phyloP scores from a whole-genome alignment of 1,284 basidiomycete species.

The Boletus sp. region DNA sequence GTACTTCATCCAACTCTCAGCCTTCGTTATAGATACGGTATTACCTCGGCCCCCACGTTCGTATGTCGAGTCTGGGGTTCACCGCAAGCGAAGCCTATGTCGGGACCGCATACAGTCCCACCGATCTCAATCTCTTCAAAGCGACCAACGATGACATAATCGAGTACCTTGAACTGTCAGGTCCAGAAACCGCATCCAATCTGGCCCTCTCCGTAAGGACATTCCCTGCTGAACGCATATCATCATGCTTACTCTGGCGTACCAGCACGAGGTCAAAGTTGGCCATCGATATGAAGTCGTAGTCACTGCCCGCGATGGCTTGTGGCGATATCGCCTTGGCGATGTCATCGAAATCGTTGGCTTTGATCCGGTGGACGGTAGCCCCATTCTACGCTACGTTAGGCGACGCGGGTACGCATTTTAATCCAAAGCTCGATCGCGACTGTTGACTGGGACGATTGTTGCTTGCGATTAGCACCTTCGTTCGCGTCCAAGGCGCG shows the following conservation, averaged over 20 bases:
- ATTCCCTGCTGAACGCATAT: neutral
- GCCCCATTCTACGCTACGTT: constrained; percentile 22
- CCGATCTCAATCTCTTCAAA: constrained; percentile 18
- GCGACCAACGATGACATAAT: constrained; percentile 16
- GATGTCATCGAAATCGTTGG: constrained; percentile 23
- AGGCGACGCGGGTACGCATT: constrained; percentile 18
- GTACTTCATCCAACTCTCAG: neutral
- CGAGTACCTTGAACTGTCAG: constrained; percentile 18
- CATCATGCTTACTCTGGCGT: neutral
- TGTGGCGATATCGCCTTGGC: constrained; percentile 27
- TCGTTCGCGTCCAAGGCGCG: constrained; percentile 3
- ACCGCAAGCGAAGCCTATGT: constrained; percentile 22
- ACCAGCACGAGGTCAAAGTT: constrained; percentile 18
- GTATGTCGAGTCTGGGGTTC: constrained; percentile 18
- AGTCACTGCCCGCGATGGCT: constrained; percentile 21
- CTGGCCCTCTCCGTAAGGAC: constrained; percentile 15
- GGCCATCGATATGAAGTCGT: constrained; percentile 23
- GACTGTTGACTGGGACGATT: neutral
- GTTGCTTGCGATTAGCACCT: constrained; percentile 4
- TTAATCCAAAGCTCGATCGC: neutral
- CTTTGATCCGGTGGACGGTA: constrained; percentile 19
- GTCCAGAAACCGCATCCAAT: constrained; percentile 13
- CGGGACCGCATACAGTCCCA: constrained; percentile 16
- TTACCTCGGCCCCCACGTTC: constrained; percentile 21
- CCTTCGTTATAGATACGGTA: constrained; percentile 13